These are phyloP conservation scores for Teunomyces stri DNA, from an alignment of 805 yeast species.

Conservation along the genomic window DNA sequence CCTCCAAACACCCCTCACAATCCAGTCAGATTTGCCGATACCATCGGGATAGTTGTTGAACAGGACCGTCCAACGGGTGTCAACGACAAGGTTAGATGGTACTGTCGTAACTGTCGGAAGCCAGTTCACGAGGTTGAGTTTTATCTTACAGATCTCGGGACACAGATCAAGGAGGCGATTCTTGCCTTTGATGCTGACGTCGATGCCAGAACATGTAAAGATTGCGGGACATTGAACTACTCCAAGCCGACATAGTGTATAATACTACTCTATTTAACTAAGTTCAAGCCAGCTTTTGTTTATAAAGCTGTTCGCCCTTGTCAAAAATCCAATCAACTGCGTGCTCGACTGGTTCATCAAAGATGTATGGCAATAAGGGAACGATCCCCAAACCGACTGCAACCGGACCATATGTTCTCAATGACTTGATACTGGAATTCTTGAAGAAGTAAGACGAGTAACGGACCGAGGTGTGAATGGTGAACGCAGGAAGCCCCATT, in stretches of 20 bases:
- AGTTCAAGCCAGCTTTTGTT: slow-evolving; percentile 1
- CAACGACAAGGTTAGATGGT: slow-evolving; percentile 82
- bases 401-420: slow-evolving; percentile 73
- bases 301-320: slow-evolving; percentile 39
- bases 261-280: background rate
- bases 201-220: slow-evolving; percentile 65
- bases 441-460: slow-evolving; percentile 65
- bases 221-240: slow-evolving; percentile 71
- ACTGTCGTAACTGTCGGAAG: slow-evolving; percentile 67
- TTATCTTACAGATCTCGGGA: slow-evolving; percentile 78
- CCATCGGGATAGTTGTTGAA: slow-evolving; percentile 88
- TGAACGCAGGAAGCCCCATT: slow-evolving; percentile 85
- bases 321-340: slow-evolving; percentile 63
- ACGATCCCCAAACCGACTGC: slow-evolving; percentile 75
- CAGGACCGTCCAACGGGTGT: slow-evolving; percentile 80
- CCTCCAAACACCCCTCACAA: slow-evolving; percentile 87
- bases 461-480: slow-evolving; percentile 74
- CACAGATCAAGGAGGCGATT: slow-evolving; percentile 86
- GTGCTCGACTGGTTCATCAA: slow-evolving; percentile 80
- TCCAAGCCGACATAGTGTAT: slow-evolving; percentile 52
- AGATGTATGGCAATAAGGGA: slow-evolving; percentile 72
- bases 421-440: slow-evolving; percentile 41
- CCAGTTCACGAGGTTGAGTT: slow-evolving; percentile 68
- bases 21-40: slow-evolving; percentile 81
- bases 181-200: slow-evolving; percentile 61